These are phyloP conservation scores for Coemansia asiatica DNA, from an alignment of 192 early-diverging fungal species.

Conservation along the genomic window DNA sequence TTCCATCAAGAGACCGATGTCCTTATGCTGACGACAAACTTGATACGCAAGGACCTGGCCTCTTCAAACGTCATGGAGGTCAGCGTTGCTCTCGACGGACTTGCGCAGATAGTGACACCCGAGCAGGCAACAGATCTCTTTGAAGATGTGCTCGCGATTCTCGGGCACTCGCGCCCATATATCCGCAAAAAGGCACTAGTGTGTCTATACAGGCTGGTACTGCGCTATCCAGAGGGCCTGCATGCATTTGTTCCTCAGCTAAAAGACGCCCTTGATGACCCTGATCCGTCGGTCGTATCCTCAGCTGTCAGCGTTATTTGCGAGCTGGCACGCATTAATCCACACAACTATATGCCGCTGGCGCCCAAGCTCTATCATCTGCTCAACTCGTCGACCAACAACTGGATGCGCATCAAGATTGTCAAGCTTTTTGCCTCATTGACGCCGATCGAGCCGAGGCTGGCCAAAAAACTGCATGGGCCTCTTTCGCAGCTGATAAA, in stretches of 20 bases:
- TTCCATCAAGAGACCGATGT: slow-evolving; percentile 94
- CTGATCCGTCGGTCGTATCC: slow-evolving; percentile 90
- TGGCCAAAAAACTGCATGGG: slow-evolving; percentile 84
- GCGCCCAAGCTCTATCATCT: slow-evolving; percentile 93
- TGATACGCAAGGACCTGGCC: slow-evolving; percentile 95
- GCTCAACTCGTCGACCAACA: slow-evolving; percentile 87
- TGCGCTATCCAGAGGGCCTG: slow-evolving; percentile 88
- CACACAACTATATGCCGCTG: slow-evolving; percentile 88
- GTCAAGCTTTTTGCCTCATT: slow-evolving; percentile 95
- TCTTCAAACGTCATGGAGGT: slow-evolving; percentile 82
- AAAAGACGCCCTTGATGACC: slow-evolving; percentile 86
- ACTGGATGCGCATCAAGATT: slow-evolving; percentile 99
- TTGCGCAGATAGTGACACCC: slow-evolving; percentile 89
- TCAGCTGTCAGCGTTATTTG: slow-evolving; percentile 95
- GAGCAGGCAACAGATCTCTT: slow-evolving; percentile 87
- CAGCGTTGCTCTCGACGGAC: slow-evolving; percentile 84
- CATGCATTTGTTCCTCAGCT: slow-evolving; percentile 76
- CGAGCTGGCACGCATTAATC: slow-evolving; percentile 90
- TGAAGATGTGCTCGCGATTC: slow-evolving; percentile 81
- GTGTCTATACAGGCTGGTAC: slow-evolving; percentile 83
- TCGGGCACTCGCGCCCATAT: slow-evolving; percentile 91
- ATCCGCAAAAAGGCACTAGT: slow-evolving; percentile 90
- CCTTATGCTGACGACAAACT: slow-evolving; percentile 93
- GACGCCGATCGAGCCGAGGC: slow-evolving; percentile 88
- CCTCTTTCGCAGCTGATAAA: slow-evolving; percentile 83